Evolutionary conservation across 2,329 filamentous ascomycete genomes (phyloP), one percentile per base, ranked within the genome.

Genomic region (Fusarium sulawesiense): DNA sequence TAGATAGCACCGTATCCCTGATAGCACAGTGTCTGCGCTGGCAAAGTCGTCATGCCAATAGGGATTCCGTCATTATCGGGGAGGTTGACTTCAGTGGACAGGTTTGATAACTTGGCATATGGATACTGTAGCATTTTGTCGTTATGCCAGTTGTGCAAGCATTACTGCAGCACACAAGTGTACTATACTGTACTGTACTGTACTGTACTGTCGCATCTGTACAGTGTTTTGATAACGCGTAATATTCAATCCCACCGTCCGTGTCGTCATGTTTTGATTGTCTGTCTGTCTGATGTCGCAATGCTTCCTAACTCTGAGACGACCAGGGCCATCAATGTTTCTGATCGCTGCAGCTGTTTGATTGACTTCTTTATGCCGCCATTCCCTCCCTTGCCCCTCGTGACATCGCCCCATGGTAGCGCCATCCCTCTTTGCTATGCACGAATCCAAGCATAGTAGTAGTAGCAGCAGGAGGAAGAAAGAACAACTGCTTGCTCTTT

Each of bases 321-420:
- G 68, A 68, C 66, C 23, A 48, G 58, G 60, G 56, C 34, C 60
- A 30, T 46, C 51, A 61, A 66, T 69, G 65, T 72, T 71, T 69
- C 59, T 72, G 48, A 51, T 64, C 50, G 44, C 59, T 68, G 64
- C 66, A 46, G 60, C 64, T 68, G 58, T 64, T 68, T 68, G 58
- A 68, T 65, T 62, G 55, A 69, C 48, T 61, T 68, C 53, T 63
- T 73, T 56, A 75, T 75, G 66, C 68, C 53, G 41, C 47, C 67
- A 60, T 59, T 57, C 34, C 44, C 62, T 64, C 62, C 60, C 60
- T 71, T 66, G 57, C 55, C 61, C 49, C 57, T 68, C 66, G 59
- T 65, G 64, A 68, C 59, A 75, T 75, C 73, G 71, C 62, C 60
- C 70, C 73, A 75, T 61, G 27, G 67, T 74, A 75, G 69, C 73